phyloP scores from a whole-genome alignment of 139 green algal species.

The Chlamydomonas applanata region DNA sequence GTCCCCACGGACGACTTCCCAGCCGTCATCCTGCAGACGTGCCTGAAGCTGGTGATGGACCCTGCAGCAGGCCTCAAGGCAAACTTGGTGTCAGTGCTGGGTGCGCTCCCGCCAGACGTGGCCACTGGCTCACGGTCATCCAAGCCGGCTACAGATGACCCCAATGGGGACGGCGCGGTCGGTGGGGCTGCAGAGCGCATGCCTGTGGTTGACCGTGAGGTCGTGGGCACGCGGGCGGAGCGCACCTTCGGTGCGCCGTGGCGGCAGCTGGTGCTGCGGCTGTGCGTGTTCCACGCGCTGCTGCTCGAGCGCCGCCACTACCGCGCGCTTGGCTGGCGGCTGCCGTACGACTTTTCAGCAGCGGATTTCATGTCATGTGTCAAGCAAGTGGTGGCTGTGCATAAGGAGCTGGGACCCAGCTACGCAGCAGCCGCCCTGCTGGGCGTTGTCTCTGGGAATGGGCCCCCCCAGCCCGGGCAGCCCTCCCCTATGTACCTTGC shows the following conservation, averaged over 20 bases:
- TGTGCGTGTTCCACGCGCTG: slow-evolving; percentile 44
- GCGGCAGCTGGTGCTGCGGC: slow-evolving; percentile 34
- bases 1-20: slow-evolving; percentile 56
- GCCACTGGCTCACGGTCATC: background rate
- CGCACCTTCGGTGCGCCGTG: slow-evolving; percentile 6
- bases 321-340: slow-evolving; percentile 75
- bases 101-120: background rate
- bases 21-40: slow-evolving; percentile 49
- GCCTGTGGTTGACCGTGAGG: too few species aligned
- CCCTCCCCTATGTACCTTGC: background rate
- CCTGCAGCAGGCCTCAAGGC: slow-evolving; percentile 32
- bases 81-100: slow-evolving; percentile 32
- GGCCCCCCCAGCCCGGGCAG: too few species aligned
- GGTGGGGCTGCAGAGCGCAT: too few species aligned
- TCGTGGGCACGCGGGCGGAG: background rate
- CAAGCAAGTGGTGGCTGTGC: slow-evolving; percentile 24
- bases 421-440: too few species aligned
- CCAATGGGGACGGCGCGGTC: background rate
- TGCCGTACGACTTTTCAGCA: slow-evolving; percentile 77
- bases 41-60: slow-evolving; percentile 44
- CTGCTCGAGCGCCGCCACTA: slow-evolving; percentile 66
- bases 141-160: background rate
- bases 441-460: too few species aligned
- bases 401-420: background rate
- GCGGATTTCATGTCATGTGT: slow-evolving; percentile 69